Evolutionary conservation across 768 basidiomycete genomes (phyloP).

Genomic region (Kwoniella sp.): DNA sequence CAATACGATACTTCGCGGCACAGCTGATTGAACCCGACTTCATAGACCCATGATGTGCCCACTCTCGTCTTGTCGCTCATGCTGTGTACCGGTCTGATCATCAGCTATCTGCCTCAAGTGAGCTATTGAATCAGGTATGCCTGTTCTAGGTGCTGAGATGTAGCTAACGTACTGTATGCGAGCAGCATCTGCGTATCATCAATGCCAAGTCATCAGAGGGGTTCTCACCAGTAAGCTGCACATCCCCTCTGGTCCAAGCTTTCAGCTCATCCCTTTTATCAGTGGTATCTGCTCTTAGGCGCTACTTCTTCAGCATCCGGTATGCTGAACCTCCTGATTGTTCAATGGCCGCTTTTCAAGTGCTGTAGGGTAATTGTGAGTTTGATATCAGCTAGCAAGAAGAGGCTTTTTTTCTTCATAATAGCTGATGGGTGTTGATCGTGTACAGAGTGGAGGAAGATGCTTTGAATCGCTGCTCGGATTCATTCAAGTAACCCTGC

Average conservation of each 20-base stretch:
- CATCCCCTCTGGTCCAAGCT: background rate
- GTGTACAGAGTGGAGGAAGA: conserved; percentile 66
- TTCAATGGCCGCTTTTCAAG: conserved; percentile 78
- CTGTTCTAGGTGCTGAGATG: too few species aligned
- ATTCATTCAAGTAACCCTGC: conserved; percentile 74
- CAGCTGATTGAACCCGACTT: background rate
- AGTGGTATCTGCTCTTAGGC: conserved; percentile 83
- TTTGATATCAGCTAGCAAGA: conserved; percentile 21
- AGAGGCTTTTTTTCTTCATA: too few species aligned
- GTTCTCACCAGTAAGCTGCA: conserved; percentile 66
- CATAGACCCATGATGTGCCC: conserved; percentile 69
- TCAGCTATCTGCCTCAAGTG: conserved; percentile 85
- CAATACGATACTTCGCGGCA: background rate
- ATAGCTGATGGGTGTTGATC: too few species aligned
- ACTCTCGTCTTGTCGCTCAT: conserved; percentile 67
- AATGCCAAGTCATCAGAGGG: conserved; percentile 76
- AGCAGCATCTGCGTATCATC: conserved; percentile 78
- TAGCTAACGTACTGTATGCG: too few species aligned
- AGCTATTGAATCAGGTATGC: background rate
- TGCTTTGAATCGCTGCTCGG: conserved; percentile 82
- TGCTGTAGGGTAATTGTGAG: conserved; percentile 80
- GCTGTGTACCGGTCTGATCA: conserved; percentile 70
- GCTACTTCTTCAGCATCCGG: conserved; percentile 78
- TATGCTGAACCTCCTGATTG: conserved; percentile 81
- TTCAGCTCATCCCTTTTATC: background rate